Percentiles rank a stretch among this genome's conserved stretches.
Evolutionary conservation across 352 stramenopile genomes (phyloP).

Genomic region (Pythium pyrilobum): DNA sequence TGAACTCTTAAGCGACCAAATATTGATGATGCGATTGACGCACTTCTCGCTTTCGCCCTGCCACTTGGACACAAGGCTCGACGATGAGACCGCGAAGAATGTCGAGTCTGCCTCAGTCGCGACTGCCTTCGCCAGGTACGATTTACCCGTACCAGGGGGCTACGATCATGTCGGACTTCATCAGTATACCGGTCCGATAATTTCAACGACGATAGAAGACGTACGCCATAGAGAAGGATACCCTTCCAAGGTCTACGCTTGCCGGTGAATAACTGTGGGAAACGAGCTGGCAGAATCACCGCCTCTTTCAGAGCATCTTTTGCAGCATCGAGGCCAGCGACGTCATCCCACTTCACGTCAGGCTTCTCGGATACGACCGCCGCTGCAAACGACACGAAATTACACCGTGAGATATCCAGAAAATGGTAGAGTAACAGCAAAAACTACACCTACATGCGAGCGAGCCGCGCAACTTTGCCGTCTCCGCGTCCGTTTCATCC

Average conservation of each 20-base stretch:
- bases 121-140: conserved; percentile 96
- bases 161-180: conserved; percentile 21
- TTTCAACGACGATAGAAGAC: conserved; percentile 14
- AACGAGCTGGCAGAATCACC: conserved; percentile 95
- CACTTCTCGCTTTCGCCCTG: conserved; percentile 94
- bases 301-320: conserved; percentile 99
- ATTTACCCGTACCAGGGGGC: conserved; percentile 92
- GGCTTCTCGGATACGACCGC: conserved; percentile 87
- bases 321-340: conserved; percentile 94
- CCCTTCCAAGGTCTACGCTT: conserved; percentile 92
- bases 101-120: conserved; percentile 98
- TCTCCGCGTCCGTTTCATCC: conserved; percentile 92
- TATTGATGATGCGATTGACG: too few species aligned
- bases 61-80: conserved; percentile 98
- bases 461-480: conserved; percentile 93
- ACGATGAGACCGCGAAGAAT: conserved; percentile 98
- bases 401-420: too few species aligned
- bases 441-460: conserved; percentile 78
- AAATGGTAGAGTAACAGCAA: too few species aligned
- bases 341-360: conserved; percentile 96
- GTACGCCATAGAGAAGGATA: conserved; percentile 97
- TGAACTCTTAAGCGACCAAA: not conserved
- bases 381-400: conserved; percentile 30
- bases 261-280: conserved; percentile 97
- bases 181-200: too few species aligned